These are phyloP conservation scores for Amanita muscaria DNA, from an alignment of 768 basidiomycete genomes.

Conservation along the genomic window DNA sequence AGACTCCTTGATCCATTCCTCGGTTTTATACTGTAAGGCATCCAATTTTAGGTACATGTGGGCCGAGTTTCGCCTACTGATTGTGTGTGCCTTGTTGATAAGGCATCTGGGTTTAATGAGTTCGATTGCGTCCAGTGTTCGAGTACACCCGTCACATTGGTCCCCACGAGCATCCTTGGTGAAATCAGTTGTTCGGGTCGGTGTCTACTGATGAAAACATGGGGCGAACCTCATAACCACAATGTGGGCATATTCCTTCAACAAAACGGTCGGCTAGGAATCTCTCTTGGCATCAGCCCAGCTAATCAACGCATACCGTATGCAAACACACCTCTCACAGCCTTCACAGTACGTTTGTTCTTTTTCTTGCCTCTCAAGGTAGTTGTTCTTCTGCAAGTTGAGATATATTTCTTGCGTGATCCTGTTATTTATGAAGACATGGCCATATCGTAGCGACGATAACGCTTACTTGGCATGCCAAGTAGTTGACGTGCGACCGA, in stretches of 20 bases:
- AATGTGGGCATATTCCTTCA: conserved; percentile 96
- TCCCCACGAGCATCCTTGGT: conserved; percentile 90
- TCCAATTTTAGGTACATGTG: conserved; percentile 93
- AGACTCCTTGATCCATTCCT: conserved; percentile 81
- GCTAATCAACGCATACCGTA: background rate
- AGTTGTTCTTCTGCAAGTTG: conserved; percentile 70
- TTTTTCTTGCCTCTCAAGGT: conserved; percentile 74
- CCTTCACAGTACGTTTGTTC: conserved; percentile 95
- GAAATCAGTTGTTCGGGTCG: conserved; percentile 1
- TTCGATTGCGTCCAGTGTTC: conserved; percentile 89
- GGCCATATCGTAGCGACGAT: background rate
- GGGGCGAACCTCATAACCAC: conserved; percentile 63
- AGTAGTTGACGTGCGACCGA: conserved; percentile 89
- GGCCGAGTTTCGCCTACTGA: conserved; percentile 67
- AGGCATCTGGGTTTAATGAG: conserved; percentile 93
- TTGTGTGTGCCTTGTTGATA: conserved; percentile 69
- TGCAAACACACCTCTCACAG: conserved; percentile 58
- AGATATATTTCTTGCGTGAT: conserved; percentile 87
- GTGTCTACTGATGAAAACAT: background rate
- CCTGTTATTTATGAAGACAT: conserved; percentile 29
- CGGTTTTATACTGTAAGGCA: conserved; percentile 68
- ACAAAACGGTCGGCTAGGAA: conserved; percentile 97
- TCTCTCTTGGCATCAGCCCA: conserved; percentile 26
- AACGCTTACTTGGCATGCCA: conserved; percentile 73
- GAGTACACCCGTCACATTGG: conserved; percentile 91